phyloP scores from a whole-genome alignment of 2,329 filamentous ascomycete genomes.

The Aureobasidium sp. region DNA sequence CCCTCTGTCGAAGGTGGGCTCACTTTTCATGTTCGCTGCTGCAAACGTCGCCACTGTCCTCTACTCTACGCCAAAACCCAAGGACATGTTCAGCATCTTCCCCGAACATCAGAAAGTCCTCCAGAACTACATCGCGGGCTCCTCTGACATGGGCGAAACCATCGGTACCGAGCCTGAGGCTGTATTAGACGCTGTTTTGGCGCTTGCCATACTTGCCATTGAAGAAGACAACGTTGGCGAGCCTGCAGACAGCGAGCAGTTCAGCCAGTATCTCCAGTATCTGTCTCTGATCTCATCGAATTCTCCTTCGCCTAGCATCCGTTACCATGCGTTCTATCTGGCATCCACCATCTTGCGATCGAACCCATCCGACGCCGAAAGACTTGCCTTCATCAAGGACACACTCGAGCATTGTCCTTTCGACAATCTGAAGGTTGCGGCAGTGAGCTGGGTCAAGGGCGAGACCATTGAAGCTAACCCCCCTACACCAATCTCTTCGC shows the following conservation, averaged over 20 bases:
- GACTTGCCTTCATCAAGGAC: conserved; percentile 46
- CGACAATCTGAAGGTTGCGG: conserved; percentile 47
- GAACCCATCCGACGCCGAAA: conserved; percentile 43
- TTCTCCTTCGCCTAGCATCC: conserved; percentile 37
- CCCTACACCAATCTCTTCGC: conserved; percentile 16
- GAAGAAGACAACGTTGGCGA: conserved; percentile 37
- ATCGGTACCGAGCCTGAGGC: conserved; percentile 41
- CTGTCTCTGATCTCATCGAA: conserved; percentile 41
- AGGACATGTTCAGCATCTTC: conserved; percentile 38
- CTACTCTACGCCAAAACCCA: conserved; percentile 30
- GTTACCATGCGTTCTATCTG: conserved; percentile 42
- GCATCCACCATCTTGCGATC: conserved; percentile 43
- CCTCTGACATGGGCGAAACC: conserved; percentile 27
- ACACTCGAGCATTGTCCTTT: conserved; percentile 47
- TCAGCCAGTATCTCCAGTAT: conserved; percentile 44
- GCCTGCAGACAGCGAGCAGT: conserved; percentile 42
- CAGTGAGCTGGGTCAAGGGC: conserved; percentile 52
- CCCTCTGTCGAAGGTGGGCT: conserved; percentile 47
- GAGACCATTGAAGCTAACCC: conserved; percentile 45
- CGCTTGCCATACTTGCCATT: conserved; percentile 43
- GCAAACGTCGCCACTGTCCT: conserved; percentile 41
- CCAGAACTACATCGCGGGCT: conserved; percentile 42
- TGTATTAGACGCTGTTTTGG: conserved; percentile 46
- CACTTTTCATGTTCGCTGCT: conserved; percentile 46
- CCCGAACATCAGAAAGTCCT: conserved; percentile 45